These are phyloP conservation scores for Microsporum audouinii DNA, from an alignment of 2,329 filamentous ascomycete genomes.

Conservation along the genomic window DNA sequence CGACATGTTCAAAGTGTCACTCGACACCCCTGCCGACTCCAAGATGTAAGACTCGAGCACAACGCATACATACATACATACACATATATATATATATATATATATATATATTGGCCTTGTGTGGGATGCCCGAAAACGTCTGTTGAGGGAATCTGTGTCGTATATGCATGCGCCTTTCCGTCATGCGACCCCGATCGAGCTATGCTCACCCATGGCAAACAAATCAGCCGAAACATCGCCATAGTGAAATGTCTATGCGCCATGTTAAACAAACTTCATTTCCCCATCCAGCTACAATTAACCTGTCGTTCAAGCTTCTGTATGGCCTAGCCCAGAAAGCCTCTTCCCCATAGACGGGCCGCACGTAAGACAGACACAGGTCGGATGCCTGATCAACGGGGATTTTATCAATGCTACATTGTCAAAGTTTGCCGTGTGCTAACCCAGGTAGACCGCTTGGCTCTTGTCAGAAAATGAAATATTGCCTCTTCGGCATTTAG, in stretches of 20 bases:
- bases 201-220: background rate
- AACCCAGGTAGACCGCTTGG: background rate
- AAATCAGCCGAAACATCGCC: background rate
- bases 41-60: background rate
- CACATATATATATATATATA: no score
- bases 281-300: constrained; percentile 2
- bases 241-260: background rate
- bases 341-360: constrained; percentile 5
- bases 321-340: background rate
- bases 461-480: background rate
- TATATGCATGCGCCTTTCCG: constrained; percentile 3
- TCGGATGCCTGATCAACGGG: constrained; percentile 3
- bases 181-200: constrained; percentile 3
- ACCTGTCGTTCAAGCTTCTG: background rate
- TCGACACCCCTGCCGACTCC: background rate
- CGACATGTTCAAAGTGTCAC: background rate
- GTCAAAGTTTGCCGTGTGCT: background rate
- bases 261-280: constrained; percentile 2
- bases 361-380: constrained; percentile 6
- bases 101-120: background rate
- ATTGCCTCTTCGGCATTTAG: background rate
- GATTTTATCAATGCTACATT: background rate
- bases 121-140: constrained; percentile 1
- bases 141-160: background rate
- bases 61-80: background rate